A percentile compares a stretch with the other conserved stretches of the same genome.
phyloP scores from a whole-genome alignment of 768 basidiomycete species.

The Mycena galericulata region DNA sequence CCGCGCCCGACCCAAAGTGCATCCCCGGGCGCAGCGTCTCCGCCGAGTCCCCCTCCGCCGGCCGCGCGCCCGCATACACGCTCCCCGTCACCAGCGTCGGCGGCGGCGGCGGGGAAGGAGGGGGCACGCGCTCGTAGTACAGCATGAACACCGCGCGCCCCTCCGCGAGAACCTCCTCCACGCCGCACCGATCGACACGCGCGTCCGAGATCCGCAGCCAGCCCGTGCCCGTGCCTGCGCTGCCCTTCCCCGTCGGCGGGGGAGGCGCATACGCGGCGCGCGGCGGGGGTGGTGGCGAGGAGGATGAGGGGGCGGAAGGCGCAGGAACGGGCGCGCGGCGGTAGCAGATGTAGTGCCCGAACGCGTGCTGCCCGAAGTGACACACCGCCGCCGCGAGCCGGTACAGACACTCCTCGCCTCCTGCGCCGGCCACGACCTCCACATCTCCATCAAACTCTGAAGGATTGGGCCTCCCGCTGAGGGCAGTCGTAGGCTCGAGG shows the following conservation, averaged over 20 bases:
- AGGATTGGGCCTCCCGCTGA: slow-evolving; percentile 53
- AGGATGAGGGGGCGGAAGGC: too few species aligned
- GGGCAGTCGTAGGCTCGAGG: slow-evolving; percentile 70
- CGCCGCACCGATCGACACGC: slow-evolving; percentile 78
- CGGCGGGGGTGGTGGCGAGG: too few species aligned
- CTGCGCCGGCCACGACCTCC: background rate
- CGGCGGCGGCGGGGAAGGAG: background rate
- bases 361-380: slow-evolving; percentile 93
- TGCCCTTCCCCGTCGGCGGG: too few species aligned
- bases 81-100: too few species aligned
- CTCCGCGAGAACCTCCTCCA: slow-evolving; percentile 80
- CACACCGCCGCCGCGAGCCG: slow-evolving; percentile 89
- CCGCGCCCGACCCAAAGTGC: background rate
- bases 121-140: slow-evolving; percentile 82
- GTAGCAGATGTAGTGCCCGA: slow-evolving; percentile 95
- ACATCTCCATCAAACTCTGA: slow-evolving; percentile 39
- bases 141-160: slow-evolving; percentile 90
- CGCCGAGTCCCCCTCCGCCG: slow-evolving; percentile 24
- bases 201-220: slow-evolving; percentile 95
- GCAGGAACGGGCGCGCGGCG: slow-evolving; percentile 85
- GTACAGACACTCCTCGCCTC: slow-evolving; percentile 69
- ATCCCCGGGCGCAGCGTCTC: slow-evolving; percentile 21
- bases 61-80: background rate
- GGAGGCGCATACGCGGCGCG: too few species aligned
- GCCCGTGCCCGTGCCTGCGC: too few species aligned